A percentile compares a stretch with the other conserved stretches of the same genome.
These are phyloP conservation scores for Vinca minor DNA, from an alignment of 257 asterid genomes.

Conservation along the genomic window DNA sequence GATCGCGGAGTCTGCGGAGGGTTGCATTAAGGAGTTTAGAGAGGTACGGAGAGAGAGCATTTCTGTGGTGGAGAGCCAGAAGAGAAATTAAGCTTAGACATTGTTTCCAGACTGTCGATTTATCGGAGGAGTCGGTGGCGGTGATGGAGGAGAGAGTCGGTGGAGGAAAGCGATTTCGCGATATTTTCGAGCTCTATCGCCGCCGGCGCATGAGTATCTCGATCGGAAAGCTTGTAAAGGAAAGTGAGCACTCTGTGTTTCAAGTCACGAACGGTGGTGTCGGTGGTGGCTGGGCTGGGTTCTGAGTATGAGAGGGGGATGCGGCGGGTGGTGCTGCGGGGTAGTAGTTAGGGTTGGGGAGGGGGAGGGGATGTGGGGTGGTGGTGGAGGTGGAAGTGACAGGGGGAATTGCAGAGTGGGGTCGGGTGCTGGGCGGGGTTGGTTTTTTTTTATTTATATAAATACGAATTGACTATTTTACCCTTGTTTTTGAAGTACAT, in stretches of 20 bases:
- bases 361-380: too few relatives aligned
- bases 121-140: constrained; percentile 75
- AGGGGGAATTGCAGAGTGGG: too few relatives aligned
- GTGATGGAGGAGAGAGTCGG: constrained; percentile 58
- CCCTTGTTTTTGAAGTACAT: too few relatives aligned
- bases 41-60: constrained; percentile 58
- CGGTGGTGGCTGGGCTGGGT: too few relatives aligned
- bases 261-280: constrained; percentile 43
- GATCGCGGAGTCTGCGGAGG: constrained; percentile 72
- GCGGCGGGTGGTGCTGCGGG: too few relatives aligned
- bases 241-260: constrained; percentile 78
- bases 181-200: constrained; percentile 72
- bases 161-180: constrained; percentile 49
- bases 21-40: constrained; percentile 67
- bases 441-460: too few relatives aligned
- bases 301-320: too few relatives aligned
- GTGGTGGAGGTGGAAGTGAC: too few relatives aligned
- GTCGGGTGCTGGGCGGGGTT: too few relatives aligned
- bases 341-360: too few relatives aligned
- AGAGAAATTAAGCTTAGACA: constrained; percentile 63
- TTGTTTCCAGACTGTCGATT: constrained; percentile 68
- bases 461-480: too few relatives aligned
- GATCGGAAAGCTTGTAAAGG: constrained; percentile 86
- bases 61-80: constrained; percentile 56
- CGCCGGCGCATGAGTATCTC: constrained; percentile 79